A percentile compares a stretch with the other conserved stretches of the same genome.
phyloP scores from a whole-genome alignment of 345 rosid genomes.

The Syzygium aqueum region DNA sequence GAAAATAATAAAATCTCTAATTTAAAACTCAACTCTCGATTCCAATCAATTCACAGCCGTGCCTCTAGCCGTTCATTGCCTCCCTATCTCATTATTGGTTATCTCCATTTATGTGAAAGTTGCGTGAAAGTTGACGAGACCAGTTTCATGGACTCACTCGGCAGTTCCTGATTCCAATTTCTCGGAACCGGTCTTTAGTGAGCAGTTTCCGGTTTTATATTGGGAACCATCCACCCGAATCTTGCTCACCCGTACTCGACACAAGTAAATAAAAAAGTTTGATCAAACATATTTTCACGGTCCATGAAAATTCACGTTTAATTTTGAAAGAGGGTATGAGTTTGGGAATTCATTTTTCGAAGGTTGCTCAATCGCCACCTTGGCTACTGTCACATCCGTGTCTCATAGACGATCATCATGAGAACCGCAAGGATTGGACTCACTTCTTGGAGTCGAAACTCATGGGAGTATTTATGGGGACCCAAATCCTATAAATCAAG shows the following conservation, averaged over 20 bases:
- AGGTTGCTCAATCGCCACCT: not conserved
- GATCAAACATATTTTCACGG: not conserved
- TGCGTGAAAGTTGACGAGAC: too few relatives aligned
- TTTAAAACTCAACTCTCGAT: too few relatives aligned
- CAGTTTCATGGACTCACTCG: too few relatives aligned
- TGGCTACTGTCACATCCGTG: not conserved
- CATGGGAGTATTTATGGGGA: not conserved
- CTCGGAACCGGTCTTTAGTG: too few relatives aligned
- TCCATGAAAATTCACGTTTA: not conserved
- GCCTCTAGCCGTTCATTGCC: too few relatives aligned
- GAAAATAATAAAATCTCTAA: too few relatives aligned
- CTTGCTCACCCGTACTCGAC: not conserved
- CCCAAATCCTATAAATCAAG: not conserved
- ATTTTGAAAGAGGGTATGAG: not conserved
- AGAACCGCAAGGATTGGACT: not conserved
- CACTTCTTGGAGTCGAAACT: not conserved
- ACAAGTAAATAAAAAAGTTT: not conserved
- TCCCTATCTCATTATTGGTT: too few relatives aligned
- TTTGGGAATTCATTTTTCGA: not conserved
- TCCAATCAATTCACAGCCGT: too few relatives aligned
- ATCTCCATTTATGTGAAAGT: too few relatives aligned
- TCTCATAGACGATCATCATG: not conserved
- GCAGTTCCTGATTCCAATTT: too few relatives aligned
- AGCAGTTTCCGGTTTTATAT: accelerated
- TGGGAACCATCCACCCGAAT: too few relatives aligned